Base-by-base conservation (phyloP, 345 rosid genomes). In the Nasturtium officinale region DNA sequence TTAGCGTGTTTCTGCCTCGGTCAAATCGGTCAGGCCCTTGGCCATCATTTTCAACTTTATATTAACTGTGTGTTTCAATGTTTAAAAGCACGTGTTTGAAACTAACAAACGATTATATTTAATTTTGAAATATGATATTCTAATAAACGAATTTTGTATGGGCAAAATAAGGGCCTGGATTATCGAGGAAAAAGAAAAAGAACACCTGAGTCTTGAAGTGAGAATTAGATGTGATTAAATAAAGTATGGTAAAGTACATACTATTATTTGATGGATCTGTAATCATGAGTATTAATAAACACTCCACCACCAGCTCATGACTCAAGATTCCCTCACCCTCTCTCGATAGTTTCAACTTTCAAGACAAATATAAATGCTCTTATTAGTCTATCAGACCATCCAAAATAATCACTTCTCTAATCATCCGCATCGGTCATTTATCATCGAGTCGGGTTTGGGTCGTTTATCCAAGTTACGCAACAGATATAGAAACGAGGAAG, bases 141-240 rank as follows among this genome's bases (percentile, higher is more conserved):
- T 18, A 37, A 23, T 16, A 45, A 64, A 64, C 65, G 62, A 54
- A 73, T 73, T 64, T 64, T 64, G 33, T 18, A 55, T 54, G 65
- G 45, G 53, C 48, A 60, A 73, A 46, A 73, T 63, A 43, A 57
- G 71, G 59, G 65, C 16, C 57, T 25, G 7, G 33, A 25, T 45
- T 56, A 23, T 46, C 65, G 63, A 20, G 9, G 2, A 53, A 8
- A 52, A 51, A 35, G n/a, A 13, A 5, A 1, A 33, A 50, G 18
- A 16, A 0, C 5, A 40, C 9, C 20, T 20, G 5, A 53, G n/a
- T n/a, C n/a, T n/a, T n/a, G n/a, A n/a, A 53, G 48, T 12, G 50
- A 64, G 65, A 30, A 46, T 16, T 57, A 65, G 72, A 43, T 74
- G 60, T 65, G 52, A 33, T 33, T 46, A 65, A 55, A 73, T 33